Base-by-base conservation (phyloP, 176 grass and related monocot genomes). In the Oropetium thomaeum region DNA sequence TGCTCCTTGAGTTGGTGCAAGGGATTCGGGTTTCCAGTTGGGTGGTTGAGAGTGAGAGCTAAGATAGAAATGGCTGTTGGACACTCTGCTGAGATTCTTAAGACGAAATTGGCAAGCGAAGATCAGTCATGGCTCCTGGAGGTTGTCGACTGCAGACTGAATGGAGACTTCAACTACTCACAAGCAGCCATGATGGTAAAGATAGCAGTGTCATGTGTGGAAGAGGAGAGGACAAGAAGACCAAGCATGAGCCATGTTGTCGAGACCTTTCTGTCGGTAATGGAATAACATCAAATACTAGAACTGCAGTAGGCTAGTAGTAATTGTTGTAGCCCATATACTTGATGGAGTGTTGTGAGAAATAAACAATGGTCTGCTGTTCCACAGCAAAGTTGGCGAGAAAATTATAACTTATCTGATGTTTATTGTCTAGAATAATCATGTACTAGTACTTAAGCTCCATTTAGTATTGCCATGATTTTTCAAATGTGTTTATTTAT, bases 1-100 rank as follows among this genome's bases (percentile, higher is more conserved):
- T 95, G 42, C 82, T 91, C 34, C 67, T 95, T 17, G 82, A 95
- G 40, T 73, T 91, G 35, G 71, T 90, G 19, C 80, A 58, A 19
- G 88, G 92, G 22, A 11, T 47, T 29, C 47, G 58, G 30, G 69
- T 89, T 67, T 96, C 76, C 31, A 51, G 52, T 58, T 78, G 48
- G 81, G 23, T 41, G 0, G 37, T 63, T 40, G 70, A 89, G 38
- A 43, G 31, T 0, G 34, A 81, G 41, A 45, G 60, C 26, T n/a
- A 77, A 62, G 42, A 59, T 70, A 2, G 77, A 81, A 31, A 78
- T 88, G 84, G 42, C 26, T n/a, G 70, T 64, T 39, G 38, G 23
- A 82, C 26, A 31, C 49, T 84, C 68, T 9, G 54, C 40, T 10
- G 23, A 41, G 4, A 71, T n/a, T 19, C 29, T 84, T 11, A 82